Conservation (phyloP, 495 filamentous ascomycete genomes). For the Penicillium herquei region DNA sequence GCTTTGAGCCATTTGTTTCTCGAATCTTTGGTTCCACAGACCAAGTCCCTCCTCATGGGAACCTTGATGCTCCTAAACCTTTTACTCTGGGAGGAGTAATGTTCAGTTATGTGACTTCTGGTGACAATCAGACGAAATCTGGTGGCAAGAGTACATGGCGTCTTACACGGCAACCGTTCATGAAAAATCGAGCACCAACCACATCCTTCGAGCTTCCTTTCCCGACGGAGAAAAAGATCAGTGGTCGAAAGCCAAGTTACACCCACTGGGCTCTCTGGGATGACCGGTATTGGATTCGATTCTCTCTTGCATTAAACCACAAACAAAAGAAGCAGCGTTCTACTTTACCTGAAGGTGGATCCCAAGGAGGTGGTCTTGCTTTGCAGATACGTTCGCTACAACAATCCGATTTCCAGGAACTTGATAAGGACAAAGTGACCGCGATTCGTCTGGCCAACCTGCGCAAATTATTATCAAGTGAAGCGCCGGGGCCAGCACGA, state of each 20-base stretch:
- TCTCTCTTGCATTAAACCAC: constrained; percentile 28
- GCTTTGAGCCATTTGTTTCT: constrained; percentile 28
- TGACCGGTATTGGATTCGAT: constrained; percentile 76
- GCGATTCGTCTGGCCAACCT: constrained; percentile 1
- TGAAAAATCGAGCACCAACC: constrained; percentile 23
- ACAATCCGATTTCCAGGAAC: constrained; percentile 40
- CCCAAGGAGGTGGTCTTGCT: neutral
- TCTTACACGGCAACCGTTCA: constrained; percentile 52
- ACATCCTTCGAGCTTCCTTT: constrained; percentile 11
- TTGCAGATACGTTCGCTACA: constrained; percentile 53
- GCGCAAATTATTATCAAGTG: constrained; percentile 12
- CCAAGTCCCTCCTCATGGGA: constrained; percentile 29
- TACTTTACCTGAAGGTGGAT: neutral
- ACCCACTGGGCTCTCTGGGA: constrained; percentile 62
- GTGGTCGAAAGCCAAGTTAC: neutral
- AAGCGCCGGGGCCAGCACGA: constrained; percentile 31
- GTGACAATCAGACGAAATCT: neutral
- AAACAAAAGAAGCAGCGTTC: neutral
- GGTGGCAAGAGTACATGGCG: constrained; percentile 38
- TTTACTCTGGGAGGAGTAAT: constrained; percentile 57
- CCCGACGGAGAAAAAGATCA: neutral
- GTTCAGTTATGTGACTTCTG: constrained; percentile 45
- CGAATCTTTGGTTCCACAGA: constrained; percentile 22
- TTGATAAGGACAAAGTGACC: constrained; percentile 2
- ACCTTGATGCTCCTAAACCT: constrained; percentile 12